Base-by-base conservation (phyloP, 2,329 filamentous ascomycete genomes). In the Cytospora leucostoma region DNA sequence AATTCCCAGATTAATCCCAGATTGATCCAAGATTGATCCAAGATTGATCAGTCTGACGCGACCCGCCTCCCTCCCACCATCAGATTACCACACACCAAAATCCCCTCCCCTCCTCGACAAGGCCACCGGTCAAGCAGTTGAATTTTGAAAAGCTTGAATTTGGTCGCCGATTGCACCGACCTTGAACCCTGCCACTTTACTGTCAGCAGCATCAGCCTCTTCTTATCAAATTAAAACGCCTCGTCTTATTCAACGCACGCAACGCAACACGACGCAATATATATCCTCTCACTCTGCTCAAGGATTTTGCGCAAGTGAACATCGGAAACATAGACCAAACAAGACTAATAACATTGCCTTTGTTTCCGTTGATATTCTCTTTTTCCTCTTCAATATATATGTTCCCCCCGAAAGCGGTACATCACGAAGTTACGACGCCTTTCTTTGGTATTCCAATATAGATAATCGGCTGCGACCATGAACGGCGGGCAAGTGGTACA, bases 401-500 rank as follows among this genome's bases (percentile, higher is more conserved):
- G 27, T 27, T 7, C 17, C 17, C n/a, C 17, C 40, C 12, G 10
- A 15, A 19, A 44, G 40, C 40, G 40, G 19, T 44, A 44, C 40
- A 44, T 44, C 10, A 44, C 40, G 40, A 44, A 44, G 40, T 44
- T 19, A 44, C 40, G 17, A 44, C 40, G 40, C 19, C 40, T 27
- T n/a, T 35, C 40, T n/a, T 47, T 19, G 17, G 5, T 27, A 47
- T 32, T 35, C 38, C 27, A 49, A 13, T 61, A 61, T 49, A 61
- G 37, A 61, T 49, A 55, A 49, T 47, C 32, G n/a, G 51, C 34
- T 27, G 27, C 59, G 27, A 62, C 32, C 32, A 64, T 64, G 62
- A 64, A 64, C 61, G 53, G 61, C 53, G 61, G 60, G 34, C 56
- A 63, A 38, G 56, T 63, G 40, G 40, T n/a, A 49, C 49, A 64